Evolutionary conservation across 805 yeast genomes (phyloP).

Genomic region (Maudiozyma barnettii): DNA sequence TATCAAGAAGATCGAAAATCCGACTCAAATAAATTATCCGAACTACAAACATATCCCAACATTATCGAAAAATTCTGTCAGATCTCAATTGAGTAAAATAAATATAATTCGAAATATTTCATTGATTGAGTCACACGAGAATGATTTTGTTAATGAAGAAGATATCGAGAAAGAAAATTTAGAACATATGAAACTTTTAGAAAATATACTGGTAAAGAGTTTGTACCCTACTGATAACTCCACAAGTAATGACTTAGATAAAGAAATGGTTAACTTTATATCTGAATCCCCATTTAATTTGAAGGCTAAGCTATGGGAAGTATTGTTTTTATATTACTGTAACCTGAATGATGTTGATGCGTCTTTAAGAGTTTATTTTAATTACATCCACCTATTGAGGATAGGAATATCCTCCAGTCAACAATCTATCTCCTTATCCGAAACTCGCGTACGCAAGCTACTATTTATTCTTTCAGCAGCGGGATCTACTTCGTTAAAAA

Average conservation of each 20-base stretch:
- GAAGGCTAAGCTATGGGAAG: constrained; percentile 65
- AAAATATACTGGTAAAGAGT: constrained; percentile 34
- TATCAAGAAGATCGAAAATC: constrained; percentile 6
- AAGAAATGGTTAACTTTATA: constrained; percentile 54
- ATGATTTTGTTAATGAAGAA: constrained; percentile 10
- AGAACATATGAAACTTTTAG: constrained; percentile 33
- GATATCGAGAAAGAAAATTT: constrained; percentile 14
- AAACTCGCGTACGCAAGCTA: constrained; percentile 35
- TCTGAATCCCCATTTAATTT: constrained; percentile 54
- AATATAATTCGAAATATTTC: constrained; percentile 43
- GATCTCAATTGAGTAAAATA: constrained; percentile 58
- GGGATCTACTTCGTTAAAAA: constrained; percentile 40
- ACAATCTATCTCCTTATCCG: constrained; percentile 16
- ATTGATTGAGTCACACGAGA: constrained; percentile 39
- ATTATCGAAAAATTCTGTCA: constrained; percentile 41
- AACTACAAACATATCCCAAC: constrained; percentile 55
- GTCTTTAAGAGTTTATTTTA: constrained; percentile 42
- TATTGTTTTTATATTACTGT: constrained; percentile 50
- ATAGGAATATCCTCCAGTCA: constrained; percentile 27
- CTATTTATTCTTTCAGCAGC: constrained; percentile 37
- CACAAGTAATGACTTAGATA: constrained; percentile 19
- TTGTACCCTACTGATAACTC: constrained; percentile 9
- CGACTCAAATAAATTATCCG: constrained; percentile 34
- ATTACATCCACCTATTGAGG: constrained; percentile 38
- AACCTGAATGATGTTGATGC: constrained; percentile 24